Evolutionary conservation across 306 rosid genomes (phyloP).

Genomic region (Rosa lucieae): DNA sequence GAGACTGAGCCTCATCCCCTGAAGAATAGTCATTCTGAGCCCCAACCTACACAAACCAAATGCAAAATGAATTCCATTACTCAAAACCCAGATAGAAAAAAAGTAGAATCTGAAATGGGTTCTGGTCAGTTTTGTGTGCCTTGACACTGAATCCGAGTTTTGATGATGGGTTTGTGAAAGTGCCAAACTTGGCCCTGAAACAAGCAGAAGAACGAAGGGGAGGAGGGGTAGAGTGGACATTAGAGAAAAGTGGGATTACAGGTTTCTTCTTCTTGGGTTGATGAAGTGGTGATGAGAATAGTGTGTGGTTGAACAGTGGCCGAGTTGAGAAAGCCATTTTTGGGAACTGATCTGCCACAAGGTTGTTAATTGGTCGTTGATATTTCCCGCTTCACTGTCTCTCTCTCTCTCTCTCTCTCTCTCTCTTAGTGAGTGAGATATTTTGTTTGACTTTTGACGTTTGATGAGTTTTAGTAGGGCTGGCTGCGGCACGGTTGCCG

Average conservation of each 20-base stretch:
- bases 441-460: not conserved
- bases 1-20: conserved; percentile 49
- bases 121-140: conserved; percentile 17
- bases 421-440: not conserved
- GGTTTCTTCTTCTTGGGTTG: conserved; percentile 28
- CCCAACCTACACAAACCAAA: conserved; percentile 51
- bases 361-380: not conserved
- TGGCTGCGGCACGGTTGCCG: too few species aligned
- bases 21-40: conserved; percentile 53
- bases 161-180: conserved; percentile 29
- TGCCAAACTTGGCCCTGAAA: conserved; percentile 26
- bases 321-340: conserved; percentile 52
- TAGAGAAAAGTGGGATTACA: conserved; percentile 27
- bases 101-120: conserved; percentile 30
- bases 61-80: conserved; percentile 1
- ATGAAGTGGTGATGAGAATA: conserved; percentile 19
- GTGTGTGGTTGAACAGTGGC: conserved; percentile 38
- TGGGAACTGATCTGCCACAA: not conserved
- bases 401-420: not conserved
- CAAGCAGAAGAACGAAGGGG: conserved; percentile 23
- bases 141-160: conserved; percentile 52
- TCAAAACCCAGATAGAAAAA: conserved; percentile 21
- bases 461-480: not conserved
- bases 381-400: conserved; percentile 23
- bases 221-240: conserved; percentile 23